Conservation (phyloP, 2,329 filamentous ascomycete genomes). For the Venturia aucupariae region DNA sequence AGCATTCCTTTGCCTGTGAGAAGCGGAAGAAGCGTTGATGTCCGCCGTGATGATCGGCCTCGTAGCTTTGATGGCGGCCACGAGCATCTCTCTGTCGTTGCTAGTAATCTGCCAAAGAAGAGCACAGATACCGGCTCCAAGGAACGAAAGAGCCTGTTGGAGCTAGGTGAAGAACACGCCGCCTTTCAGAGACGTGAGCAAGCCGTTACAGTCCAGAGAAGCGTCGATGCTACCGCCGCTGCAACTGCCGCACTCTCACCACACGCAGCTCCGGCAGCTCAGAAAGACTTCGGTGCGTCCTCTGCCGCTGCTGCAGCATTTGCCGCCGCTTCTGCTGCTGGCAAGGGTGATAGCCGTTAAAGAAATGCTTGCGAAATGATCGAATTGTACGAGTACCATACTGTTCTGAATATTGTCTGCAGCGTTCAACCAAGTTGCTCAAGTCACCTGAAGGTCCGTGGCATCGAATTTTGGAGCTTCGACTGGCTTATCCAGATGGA, state of each 20-base stretch:
- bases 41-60: not conserved
- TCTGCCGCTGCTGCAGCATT: not conserved
- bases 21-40: conserved; percentile 9
- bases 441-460: not conserved
- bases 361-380: not conserved
- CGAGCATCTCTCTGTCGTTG: not conserved
- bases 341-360: not conserved
- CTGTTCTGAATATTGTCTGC: not conserved
- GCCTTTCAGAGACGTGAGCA: not conserved
- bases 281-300: not conserved
- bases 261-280: not conserved
- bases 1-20: not conserved
- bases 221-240: not conserved
- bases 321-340: conserved; percentile 1
- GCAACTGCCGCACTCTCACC: not conserved
- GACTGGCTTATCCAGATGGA: not conserved
- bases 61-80: conserved; percentile 5
- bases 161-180: conserved; percentile 8
- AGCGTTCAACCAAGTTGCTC: not conserved
- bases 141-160: conserved; percentile 8
- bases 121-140: not conserved
- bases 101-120: conserved; percentile 2
- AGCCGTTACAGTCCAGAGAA: not conserved
- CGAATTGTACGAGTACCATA: not conserved
- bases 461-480: not conserved